phyloP scores from a whole-genome alignment of 805 yeast species.

The Kuraishia cidri region DNA sequence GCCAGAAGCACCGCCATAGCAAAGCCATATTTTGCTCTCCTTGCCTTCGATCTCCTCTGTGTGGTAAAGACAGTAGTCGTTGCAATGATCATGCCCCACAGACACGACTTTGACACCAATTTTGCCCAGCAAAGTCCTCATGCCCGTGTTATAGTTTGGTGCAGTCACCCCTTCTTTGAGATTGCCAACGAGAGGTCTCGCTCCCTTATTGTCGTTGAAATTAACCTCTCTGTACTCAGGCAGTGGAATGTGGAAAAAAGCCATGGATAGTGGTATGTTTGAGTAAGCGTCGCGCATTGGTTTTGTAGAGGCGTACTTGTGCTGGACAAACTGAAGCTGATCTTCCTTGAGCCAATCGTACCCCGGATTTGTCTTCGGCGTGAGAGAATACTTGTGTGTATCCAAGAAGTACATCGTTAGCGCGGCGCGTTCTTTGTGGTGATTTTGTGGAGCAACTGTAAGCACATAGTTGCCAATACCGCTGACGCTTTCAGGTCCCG shows the following conservation, averaged over 20 bases:
- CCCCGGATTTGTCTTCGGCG: slow-evolving; percentile 59
- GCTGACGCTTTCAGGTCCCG: slow-evolving; percentile 59
- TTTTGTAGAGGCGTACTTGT: slow-evolving; percentile 19
- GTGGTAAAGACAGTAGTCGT: slow-evolving; percentile 77
- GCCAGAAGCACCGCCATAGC: slow-evolving; percentile 92
- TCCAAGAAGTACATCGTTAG: slow-evolving; percentile 71
- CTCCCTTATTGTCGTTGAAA: slow-evolving; percentile 14
- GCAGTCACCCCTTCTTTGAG: slow-evolving; percentile 72
- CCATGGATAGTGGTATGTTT: slow-evolving; percentile 58
- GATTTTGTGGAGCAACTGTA: slow-evolving; percentile 33
- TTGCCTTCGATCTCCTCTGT: slow-evolving; percentile 15
- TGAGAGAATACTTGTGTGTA: slow-evolving; percentile 66
- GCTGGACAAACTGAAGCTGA: slow-evolving; percentile 52
- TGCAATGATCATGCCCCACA: slow-evolving; percentile 95
- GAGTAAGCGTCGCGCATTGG: slow-evolving; percentile 22
- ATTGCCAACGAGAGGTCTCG: slow-evolving; percentile 43
- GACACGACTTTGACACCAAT: slow-evolving; percentile 66
- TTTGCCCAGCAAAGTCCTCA: slow-evolving; percentile 46
- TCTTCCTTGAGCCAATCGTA: slow-evolving; percentile 79
- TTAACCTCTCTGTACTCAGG: slow-evolving; percentile 68
- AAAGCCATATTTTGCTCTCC: slow-evolving; percentile 48
- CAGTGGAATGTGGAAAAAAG: slow-evolving; percentile 90
- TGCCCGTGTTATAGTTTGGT: slow-evolving; percentile 62
- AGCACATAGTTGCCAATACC: slow-evolving; percentile 82
- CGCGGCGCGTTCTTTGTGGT: slow-evolving; percentile 25